phyloP scores from a whole-genome alignment of 148 eudicot genomes.

The Vaccinium macrocarpon region DNA sequence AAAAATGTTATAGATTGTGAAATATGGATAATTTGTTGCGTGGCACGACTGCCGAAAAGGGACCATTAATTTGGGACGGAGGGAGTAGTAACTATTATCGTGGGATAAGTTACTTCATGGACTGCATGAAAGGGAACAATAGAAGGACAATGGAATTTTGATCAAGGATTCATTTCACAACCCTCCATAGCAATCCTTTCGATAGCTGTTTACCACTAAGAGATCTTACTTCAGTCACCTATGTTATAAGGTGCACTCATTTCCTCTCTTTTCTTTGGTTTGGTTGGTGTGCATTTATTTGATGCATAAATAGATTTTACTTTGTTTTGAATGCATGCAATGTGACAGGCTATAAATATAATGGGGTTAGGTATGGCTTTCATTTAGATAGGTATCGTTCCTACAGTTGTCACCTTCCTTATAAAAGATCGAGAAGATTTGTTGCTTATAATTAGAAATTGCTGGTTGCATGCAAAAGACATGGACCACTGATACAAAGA shows the following conservation, averaged over 20 bases:
- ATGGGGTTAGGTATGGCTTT: constrained; percentile 1
- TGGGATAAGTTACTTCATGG: neutral
- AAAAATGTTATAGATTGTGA: too few species aligned
- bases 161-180: constrained; percentile 2
- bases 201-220: neutral
- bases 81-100: too few species aligned
- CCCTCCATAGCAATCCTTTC: neutral
- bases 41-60: too few species aligned
- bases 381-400: neutral
- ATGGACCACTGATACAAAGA: neutral
- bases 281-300: constrained; percentile 13
- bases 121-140: neutral
- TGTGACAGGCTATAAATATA: neutral
- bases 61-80: too few species aligned
- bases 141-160: neutral
- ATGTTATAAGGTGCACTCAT: constrained; percentile 5
- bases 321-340: neutral
- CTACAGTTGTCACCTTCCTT: neutral
- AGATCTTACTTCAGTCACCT: neutral
- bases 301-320: neutral
- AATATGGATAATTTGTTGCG: too few species aligned
- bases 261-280: neutral
- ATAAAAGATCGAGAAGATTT: neutral
- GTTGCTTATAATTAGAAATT: neutral
- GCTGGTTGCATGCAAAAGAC: neutral